phyloP scores from a whole-genome alignment of 306 rosid species.

The Quercus alba region DNA sequence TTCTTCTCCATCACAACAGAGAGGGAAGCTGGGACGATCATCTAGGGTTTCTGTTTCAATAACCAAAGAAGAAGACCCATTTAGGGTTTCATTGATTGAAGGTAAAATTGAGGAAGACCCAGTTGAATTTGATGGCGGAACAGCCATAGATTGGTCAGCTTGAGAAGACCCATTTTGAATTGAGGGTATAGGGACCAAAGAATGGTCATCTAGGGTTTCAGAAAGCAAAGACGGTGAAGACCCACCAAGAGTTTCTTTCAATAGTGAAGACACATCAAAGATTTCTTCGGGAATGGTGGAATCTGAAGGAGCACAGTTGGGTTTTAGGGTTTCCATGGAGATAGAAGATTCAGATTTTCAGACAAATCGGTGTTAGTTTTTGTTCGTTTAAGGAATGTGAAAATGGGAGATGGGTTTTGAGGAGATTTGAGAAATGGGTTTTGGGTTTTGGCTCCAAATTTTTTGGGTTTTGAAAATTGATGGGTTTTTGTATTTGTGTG shows the following conservation, averaged over 20 bases:
- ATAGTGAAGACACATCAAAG: not conserved
- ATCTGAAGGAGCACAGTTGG: not conserved
- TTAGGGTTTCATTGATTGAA: not conserved
- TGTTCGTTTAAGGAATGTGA: not conserved
- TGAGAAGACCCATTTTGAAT: slow-evolving; percentile 10
- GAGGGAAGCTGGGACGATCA: not conserved
- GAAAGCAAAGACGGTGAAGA: slow-evolving; percentile 7
- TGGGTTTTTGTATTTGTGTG: slow-evolving; percentile 19
- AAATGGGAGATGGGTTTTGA: not conserved
- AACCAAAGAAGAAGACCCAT: not conserved
- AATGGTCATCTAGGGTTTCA: slow-evolving; percentile 11
- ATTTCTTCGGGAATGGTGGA: not conserved
- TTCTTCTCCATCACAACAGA: not conserved
- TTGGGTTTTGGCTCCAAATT: not conserved
- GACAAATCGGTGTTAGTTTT: no score
- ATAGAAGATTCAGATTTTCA: not conserved
- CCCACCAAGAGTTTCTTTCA: not conserved
- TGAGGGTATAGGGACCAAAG: slow-evolving; percentile 8
- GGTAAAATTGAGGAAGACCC: not conserved
- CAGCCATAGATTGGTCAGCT: not conserved
- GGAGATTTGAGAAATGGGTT: not conserved
- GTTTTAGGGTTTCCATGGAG: not conserved
- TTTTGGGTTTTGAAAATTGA: slow-evolving; percentile 8
- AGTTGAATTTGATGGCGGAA: not conserved
- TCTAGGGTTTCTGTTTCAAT: not conserved